Base-by-base conservation (phyloP, 352 stramenopile genomes). In the Phytophthora tentaculata region DNA sequence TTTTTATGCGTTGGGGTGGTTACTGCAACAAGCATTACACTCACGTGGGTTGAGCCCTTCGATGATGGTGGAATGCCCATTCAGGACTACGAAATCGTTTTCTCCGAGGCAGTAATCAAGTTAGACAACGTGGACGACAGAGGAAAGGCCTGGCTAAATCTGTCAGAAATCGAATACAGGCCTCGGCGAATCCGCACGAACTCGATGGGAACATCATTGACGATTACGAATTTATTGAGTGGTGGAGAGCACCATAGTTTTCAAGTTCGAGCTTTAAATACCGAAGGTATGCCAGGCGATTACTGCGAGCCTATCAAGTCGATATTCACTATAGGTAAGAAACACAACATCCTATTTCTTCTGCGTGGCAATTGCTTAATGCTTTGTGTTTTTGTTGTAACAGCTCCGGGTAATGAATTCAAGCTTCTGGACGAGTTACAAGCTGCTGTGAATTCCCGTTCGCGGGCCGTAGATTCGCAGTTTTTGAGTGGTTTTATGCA, bases 401-500 rank as follows among this genome's bases (percentile, higher is more conserved):
- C 37, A 92, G 81, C 71, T 9, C 83, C 84, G 23, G 81, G 81
- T 14, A 92, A 81, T 35, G 84, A 92, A 37, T 84, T 83, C 51
- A 81, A 79, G 39, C 56, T 94, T 26, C 71, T 95, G 17, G 83
- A 92, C n/a, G 87, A 95, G 23, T 58, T 95, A 0, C 83, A 95
- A 49, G 82, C 84, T 45, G 87, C 85, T n/a, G 83, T 95, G 9
- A 92, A 92, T 61, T 84, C 84, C 12, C 71, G 73, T n/a, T 75
- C 80, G 0, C 81, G 75, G 8, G 80, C 86, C 16, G 77, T 95
- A 14, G 87, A 95, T 53, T 95, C 87, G 1, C 71, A 79, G 22
- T 92, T 95, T 66, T 70, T 93, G 59, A 95, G 84, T 51, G 85
- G 85, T 0, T 95, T 95, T 52, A 88, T 90, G 76, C 87, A 95